A percentile compares a stretch with the other conserved stretches of the same genome.
phyloP scores from a whole-genome alignment of 805 yeast species.

The Saturnispora serradocipensis region DNA sequence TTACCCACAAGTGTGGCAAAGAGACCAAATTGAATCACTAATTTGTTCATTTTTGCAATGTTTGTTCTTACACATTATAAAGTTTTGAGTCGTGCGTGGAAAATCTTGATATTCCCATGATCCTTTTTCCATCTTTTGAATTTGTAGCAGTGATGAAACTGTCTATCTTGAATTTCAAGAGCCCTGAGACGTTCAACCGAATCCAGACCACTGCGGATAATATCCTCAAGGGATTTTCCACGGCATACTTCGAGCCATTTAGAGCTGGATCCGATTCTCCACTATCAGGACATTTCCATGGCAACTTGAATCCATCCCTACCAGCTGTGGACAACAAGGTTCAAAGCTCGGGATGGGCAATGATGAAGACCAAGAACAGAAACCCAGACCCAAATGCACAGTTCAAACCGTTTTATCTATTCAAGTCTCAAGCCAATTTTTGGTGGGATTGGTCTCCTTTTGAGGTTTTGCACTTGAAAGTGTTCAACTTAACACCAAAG shows the following conservation, averaged over 20 bases:
- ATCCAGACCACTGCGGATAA: conserved; percentile 60
- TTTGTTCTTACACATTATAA: not conserved
- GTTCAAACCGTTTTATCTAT: conserved; percentile 32
- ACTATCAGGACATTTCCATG: conserved; percentile 56
- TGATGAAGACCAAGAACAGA: conserved; percentile 72
- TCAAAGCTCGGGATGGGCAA: conserved; percentile 60
- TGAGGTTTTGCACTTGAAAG: conserved; percentile 55
- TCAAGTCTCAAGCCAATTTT: conserved; percentile 29
- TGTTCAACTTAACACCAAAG: conserved; percentile 48
- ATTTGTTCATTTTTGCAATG: not conserved
- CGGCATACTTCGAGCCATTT: conserved; percentile 37
- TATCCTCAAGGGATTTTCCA: conserved; percentile 63
- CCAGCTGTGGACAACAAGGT: conserved; percentile 57
- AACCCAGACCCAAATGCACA: conserved; percentile 32
- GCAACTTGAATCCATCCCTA: conserved; percentile 56
- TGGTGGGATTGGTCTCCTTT: conserved; percentile 67
- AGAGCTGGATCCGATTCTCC: conserved; percentile 28
- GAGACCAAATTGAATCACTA: conserved; percentile 5
- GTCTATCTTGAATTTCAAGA: conserved; percentile 50
- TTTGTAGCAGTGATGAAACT: conserved; percentile 13
- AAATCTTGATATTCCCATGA: not conserved
- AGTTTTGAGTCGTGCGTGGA: not conserved
- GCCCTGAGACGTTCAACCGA: conserved; percentile 38
- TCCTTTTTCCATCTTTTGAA: not conserved
- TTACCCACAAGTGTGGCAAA: conserved; percentile 1